A percentile compares a stretch with the other conserved stretches of the same genome.
These are phyloP conservation scores for Lipomyces chichibuensis DNA, from an alignment of 805 yeast genomes.

Conservation along the genomic window DNA sequence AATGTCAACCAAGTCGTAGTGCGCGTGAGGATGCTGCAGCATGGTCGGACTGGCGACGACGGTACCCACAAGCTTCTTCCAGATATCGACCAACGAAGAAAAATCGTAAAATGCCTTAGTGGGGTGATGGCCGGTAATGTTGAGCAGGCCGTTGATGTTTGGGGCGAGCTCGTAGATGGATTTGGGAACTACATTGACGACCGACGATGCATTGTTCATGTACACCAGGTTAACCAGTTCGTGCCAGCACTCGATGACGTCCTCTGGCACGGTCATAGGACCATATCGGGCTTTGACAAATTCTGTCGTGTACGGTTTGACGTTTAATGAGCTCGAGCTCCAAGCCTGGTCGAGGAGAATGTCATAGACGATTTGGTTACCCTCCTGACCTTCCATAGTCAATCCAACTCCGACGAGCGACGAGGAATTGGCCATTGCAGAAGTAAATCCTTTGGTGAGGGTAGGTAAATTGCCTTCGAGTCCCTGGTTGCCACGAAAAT, in stretches of 20 bases:
- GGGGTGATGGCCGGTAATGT: constrained; percentile 1
- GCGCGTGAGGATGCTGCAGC: not conserved
- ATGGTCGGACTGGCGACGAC: not conserved
- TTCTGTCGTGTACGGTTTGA: not conserved
- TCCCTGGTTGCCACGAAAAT: not conserved
- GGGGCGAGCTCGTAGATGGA: not conserved
- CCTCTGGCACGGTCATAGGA: not conserved
- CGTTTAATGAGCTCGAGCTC: not conserved
- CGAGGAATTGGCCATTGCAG: not conserved
- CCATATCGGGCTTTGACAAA: not conserved
- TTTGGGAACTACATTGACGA: not conserved
- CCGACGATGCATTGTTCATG: not conserved
- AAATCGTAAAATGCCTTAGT: not conserved
- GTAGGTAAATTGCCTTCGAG: not conserved
- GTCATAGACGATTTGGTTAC: not conserved
- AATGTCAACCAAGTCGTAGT: not conserved
- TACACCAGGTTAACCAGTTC: not conserved
- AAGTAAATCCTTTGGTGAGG: not conserved
- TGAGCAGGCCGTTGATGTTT: not conserved
- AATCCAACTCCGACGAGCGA: not conserved
- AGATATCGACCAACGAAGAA: not conserved
- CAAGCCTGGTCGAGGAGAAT: not conserved
- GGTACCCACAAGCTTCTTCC: not conserved
- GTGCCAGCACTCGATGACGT: not conserved
- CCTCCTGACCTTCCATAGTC: constrained; percentile 1